phyloP scores from a whole-genome alignment of 2,329 filamentous ascomycete species.

The Aspergillus ruber region DNA sequence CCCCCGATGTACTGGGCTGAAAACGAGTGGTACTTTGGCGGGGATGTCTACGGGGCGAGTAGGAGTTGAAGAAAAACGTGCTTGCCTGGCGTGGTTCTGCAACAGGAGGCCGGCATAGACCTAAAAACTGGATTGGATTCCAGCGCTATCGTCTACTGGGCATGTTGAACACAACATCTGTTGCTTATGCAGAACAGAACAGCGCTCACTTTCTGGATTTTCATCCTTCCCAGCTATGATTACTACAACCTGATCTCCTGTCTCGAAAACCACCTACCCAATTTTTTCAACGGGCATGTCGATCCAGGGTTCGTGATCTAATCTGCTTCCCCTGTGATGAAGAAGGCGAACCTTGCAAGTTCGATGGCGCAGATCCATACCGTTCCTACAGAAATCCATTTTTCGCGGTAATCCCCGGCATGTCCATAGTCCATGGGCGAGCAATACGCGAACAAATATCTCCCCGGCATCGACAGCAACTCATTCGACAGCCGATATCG shows the following conservation, averaged over 20 bases:
- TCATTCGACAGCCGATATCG: constrained; percentile 94
- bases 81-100: constrained; percentile 45
- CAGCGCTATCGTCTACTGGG: constrained; percentile 69
- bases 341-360: too few relatives aligned
- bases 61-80: constrained; percentile 32
- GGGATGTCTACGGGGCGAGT: constrained; percentile 38
- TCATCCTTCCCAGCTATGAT: constrained; percentile 29
- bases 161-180: constrained; percentile 53
- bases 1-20: constrained; percentile 46
- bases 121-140: constrained; percentile 62
- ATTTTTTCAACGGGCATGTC: constrained; percentile 34
- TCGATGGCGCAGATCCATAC: constrained; percentile 19
- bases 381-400: constrained; percentile 45
- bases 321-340: constrained; percentile 34
- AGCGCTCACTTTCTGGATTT: constrained; percentile 16
- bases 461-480: constrained; percentile 93
- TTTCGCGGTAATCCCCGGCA: constrained; percentile 23
- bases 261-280: constrained; percentile 24
- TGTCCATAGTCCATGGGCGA: constrained; percentile 20
- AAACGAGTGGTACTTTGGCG: constrained; percentile 38
- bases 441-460: constrained; percentile 60
- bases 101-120: constrained; percentile 41
- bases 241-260: constrained; percentile 32
- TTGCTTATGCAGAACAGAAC: constrained; percentile 12
- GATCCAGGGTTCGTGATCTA: constrained; percentile 39